phyloP scores from a whole-genome alignment of 73 alveolate species.

The Paramecium biaurelia region DNA sequence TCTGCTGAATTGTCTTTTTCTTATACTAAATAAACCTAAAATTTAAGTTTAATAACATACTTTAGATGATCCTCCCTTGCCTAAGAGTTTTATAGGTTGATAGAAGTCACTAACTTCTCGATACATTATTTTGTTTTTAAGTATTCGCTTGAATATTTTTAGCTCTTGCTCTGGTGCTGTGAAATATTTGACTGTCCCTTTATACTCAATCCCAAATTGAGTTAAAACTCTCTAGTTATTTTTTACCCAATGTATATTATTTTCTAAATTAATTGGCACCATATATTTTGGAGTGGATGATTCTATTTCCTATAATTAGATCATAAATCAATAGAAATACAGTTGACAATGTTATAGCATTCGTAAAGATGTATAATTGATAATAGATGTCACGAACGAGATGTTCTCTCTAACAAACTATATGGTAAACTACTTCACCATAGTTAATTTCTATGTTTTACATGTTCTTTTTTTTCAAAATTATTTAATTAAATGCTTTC shows the following conservation, averaged over 20 bases:
- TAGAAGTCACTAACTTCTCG: slow-evolving; percentile 10
- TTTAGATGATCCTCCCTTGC: slow-evolving; percentile 20
- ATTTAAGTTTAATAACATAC: not conserved
- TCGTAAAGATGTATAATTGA: not conserved
- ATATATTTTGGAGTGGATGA: not conserved
- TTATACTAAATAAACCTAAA: not conserved
- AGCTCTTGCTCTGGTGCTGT: not conserved
- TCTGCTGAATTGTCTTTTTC: not conserved
- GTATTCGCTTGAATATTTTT: not conserved
- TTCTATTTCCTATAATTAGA: not conserved
- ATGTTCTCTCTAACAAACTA: slow-evolving; percentile 4
- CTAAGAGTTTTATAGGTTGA: not conserved
- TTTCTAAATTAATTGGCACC: not conserved
- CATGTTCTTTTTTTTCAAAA: not conserved
- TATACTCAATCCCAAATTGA: not conserved
- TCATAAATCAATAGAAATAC: not conserved
- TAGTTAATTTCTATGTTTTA: not conserved
- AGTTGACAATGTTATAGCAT: not conserved
- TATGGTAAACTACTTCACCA: slow-evolving; percentile 22
- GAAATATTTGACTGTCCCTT: not conserved
- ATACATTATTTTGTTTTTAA: not conserved
- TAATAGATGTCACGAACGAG: not conserved
- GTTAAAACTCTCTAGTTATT: not conserved
- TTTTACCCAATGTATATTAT: not conserved
- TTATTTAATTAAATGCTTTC: not conserved